These are phyloP conservation scores for Pseudocercospora musae DNA, from an alignment of 2,329 filamentous ascomycete species.

Conservation along the genomic window DNA sequence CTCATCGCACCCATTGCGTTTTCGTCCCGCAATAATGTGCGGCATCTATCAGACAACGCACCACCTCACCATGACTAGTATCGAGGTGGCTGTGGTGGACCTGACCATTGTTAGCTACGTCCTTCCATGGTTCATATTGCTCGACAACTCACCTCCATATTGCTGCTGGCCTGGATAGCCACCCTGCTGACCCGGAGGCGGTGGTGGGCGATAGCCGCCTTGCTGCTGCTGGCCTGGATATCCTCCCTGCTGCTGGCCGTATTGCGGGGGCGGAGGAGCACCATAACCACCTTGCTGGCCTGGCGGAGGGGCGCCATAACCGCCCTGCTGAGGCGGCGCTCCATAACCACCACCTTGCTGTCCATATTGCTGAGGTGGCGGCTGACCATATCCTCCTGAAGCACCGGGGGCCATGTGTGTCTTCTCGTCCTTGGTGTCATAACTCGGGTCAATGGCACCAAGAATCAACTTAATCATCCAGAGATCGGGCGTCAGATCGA, in stretches of 20 bases:
- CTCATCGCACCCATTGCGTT: not conserved
- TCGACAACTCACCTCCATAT: constrained; percentile 11
- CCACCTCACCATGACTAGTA: constrained; percentile 19
- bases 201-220: constrained; percentile 13
- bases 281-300: constrained; percentile 9
- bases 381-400: constrained; percentile 32
- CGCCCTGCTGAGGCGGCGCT: constrained; percentile 5
- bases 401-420: constrained; percentile 28
- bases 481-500: constrained; percentile 62
- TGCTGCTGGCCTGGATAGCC: constrained; percentile 22
- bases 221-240: constrained; percentile 7
- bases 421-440: constrained; percentile 65
- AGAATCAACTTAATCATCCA: constrained; percentile 67
- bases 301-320: constrained; percentile 14
- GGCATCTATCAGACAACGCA: not conserved
- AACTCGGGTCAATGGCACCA: constrained; percentile 63
- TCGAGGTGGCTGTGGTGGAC: constrained; percentile 17
- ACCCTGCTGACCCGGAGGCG: constrained; percentile 9
- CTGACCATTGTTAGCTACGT: constrained; percentile 2
- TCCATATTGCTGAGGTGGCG: constrained; percentile 31
- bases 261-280: constrained; percentile 9
- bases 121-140: not conserved
- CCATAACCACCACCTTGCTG: constrained; percentile 25
- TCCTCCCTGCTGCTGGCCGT: constrained; percentile 4
- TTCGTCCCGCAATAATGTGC: not conserved